Conservation (phyloP, 2,329 filamentous ascomycete species). For the Pseudonectria buxi region DNA sequence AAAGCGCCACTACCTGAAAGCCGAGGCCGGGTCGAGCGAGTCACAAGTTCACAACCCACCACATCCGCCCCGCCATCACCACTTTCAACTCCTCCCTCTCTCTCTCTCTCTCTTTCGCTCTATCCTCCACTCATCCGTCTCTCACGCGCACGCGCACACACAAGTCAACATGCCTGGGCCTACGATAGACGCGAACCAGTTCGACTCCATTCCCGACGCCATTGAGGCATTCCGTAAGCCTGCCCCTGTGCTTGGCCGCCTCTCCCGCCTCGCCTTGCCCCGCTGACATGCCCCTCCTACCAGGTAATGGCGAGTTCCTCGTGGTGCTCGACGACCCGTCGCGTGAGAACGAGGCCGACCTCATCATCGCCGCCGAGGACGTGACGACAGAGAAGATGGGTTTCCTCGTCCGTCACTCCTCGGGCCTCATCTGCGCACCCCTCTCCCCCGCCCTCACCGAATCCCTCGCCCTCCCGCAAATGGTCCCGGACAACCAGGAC, state of each 20-base stretch:
- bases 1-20: not conserved
- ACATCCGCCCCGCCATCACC: not conserved
- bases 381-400: slow-evolving; percentile 87
- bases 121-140: too few relatives aligned
- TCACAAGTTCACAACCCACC: slow-evolving; percentile 1
- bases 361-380: slow-evolving; percentile 85
- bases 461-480: slow-evolving; percentile 74
- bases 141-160: not conserved
- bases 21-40: slow-evolving; percentile 7
- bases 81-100: not conserved
- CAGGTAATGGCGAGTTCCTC: slow-evolving; percentile 82
- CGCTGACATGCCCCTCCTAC: slow-evolving; percentile 3
- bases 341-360: slow-evolving; percentile 96
- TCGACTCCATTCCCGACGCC: slow-evolving; percentile 59
- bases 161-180: slow-evolving; percentile 41
- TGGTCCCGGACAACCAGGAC: slow-evolving; percentile 72
- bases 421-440: slow-evolving; percentile 87
- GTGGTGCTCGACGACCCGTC: slow-evolving; percentile 87
- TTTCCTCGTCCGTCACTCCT: slow-evolving; percentile 88
- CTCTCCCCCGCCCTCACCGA: slow-evolving; percentile 63
- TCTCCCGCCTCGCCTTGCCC: not conserved
- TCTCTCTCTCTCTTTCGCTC: not conserved
- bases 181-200: slow-evolving; percentile 45
- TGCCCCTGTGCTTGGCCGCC: slow-evolving; percentile 1
- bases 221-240: slow-evolving; percentile 58